These are phyloP conservation scores for Elongisporangium senticosum DNA, from an alignment of 352 stramenopile species.

Conservation along the genomic window DNA sequence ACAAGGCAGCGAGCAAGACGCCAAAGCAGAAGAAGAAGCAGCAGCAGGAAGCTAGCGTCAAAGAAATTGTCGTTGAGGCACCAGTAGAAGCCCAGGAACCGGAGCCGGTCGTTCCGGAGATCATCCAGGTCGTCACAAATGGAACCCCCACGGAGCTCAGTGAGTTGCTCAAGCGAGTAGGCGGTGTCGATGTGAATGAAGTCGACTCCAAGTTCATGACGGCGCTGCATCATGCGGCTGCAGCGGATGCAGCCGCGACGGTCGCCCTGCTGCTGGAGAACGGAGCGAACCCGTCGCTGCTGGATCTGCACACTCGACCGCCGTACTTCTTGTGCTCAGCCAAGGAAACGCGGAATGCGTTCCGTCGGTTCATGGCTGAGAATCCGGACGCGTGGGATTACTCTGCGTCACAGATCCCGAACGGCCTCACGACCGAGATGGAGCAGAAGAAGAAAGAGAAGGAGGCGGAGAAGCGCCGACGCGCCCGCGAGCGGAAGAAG, in stretches of 20 bases:
- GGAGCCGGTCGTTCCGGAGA: slow-evolving; percentile 14
- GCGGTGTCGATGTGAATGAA: slow-evolving; percentile 38
- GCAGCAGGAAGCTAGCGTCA: slow-evolving; percentile 4
- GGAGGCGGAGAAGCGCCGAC: slow-evolving; percentile 83
- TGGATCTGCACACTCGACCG: slow-evolving; percentile 75
- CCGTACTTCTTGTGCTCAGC: slow-evolving; percentile 87
- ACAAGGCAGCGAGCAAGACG: slow-evolving; percentile 17
- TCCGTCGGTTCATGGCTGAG: slow-evolving; percentile 82
- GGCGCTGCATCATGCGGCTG: slow-evolving; percentile 64
- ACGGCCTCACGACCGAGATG: slow-evolving; percentile 71
- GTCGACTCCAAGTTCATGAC: slow-evolving; percentile 68
- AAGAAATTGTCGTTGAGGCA: slow-evolving; percentile 1
- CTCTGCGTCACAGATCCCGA: slow-evolving; percentile 57
- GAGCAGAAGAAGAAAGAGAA: slow-evolving; percentile 83
- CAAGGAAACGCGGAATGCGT: slow-evolving; percentile 89
- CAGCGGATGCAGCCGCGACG: slow-evolving; percentile 35
- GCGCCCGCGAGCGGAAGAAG: slow-evolving; percentile 89
- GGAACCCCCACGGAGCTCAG: slow-evolving; percentile 31
- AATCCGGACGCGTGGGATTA: slow-evolving; percentile 85
- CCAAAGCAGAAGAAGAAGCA: slow-evolving; percentile 25
- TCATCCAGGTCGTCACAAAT: slow-evolving; percentile 38
- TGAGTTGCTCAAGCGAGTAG: slow-evolving; percentile 24
- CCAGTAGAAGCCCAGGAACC: slow-evolving; percentile 10
- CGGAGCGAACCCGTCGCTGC: slow-evolving; percentile 75
- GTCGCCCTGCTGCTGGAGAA: slow-evolving; percentile 74